These are phyloP conservation scores for Mycena rosella DNA, from an alignment of 768 basidiomycete genomes.

Conservation along the genomic window DNA sequence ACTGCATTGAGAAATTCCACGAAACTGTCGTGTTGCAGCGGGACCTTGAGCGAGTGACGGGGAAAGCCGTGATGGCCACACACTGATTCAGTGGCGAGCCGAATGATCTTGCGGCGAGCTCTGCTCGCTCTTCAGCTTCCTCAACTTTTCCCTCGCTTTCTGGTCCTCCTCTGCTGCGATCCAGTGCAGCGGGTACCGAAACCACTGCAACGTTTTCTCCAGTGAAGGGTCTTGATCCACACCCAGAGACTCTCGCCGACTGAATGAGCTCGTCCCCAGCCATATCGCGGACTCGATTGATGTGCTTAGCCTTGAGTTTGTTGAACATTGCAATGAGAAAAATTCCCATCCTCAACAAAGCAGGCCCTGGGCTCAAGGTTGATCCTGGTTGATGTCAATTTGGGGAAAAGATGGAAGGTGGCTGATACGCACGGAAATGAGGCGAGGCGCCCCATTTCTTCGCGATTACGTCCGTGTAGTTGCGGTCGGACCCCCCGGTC, in stretches of 20 bases:
- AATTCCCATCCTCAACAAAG: not conserved
- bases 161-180: not conserved
- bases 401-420: not conserved
- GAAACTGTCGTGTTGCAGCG: no score
- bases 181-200: slow-evolving; percentile 8
- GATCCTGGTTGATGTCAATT: not conserved
- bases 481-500: not conserved
- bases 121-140: no score
- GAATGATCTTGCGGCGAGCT: no score
- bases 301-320: not conserved
- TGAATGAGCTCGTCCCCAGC: slow-evolving; percentile 3
- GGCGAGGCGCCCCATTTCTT: not conserved
- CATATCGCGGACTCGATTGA: not conserved
- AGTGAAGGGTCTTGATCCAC: slow-evolving; percentile 6
- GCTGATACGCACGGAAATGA: not conserved
- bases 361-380: not conserved
- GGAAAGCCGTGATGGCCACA: no score
- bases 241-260: slow-evolving; percentile 16
- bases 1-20: no score
- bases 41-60: no score
- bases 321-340: slow-evolving; percentile 21
- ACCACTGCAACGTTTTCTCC: slow-evolving; percentile 23
- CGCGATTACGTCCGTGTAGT: not conserved
- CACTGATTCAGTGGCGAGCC: no score
- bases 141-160: no score